phyloP scores from a whole-genome alignment of 208 protist species.

The Endotrypanum monterogeii region DNA sequence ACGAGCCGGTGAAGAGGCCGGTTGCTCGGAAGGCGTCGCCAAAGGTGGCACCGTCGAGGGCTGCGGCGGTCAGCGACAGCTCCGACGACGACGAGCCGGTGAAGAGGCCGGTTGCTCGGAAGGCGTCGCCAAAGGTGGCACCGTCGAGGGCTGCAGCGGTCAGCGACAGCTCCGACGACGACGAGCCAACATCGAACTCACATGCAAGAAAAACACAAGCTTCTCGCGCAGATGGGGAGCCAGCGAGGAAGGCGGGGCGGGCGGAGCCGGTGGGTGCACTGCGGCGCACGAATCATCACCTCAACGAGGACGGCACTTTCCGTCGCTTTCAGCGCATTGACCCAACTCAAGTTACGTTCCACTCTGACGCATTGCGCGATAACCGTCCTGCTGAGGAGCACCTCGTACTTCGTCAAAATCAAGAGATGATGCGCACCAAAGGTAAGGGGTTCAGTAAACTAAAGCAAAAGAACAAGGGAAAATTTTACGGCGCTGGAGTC shows the following conservation, averaged over 20 bases:
- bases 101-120: conserved; percentile 36
- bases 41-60: no score
- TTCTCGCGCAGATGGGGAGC: conserved; percentile 20
- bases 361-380: conserved; percentile 54
- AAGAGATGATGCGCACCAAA: conserved; percentile 88
- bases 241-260: conserved; percentile 24
- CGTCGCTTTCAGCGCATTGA: conserved; percentile 82
- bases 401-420: conserved; percentile 78
- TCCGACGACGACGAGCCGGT: conserved; percentile 60
- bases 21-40: conserved; percentile 19
- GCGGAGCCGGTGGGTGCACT: conserved; percentile 7
- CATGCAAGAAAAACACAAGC: conserved; percentile 15
- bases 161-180: conserved; percentile 40
- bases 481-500: conserved; percentile 81
- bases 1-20: conserved; percentile 31
- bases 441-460: conserved; percentile 90
- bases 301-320: conserved; percentile 49
- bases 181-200: conserved; percentile 48
- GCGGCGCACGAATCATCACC: conserved; percentile 29
- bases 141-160: conserved; percentile 34
- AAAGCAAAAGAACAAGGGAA: conserved; percentile 91
- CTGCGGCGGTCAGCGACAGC: conserved; percentile 44
- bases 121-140: conserved; percentile 32
- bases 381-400: conserved; percentile 73
- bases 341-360: conserved; percentile 68